Conservation (phyloP, 2,329 filamentous ascomycete genomes). For the Hypoxylon sp. region DNA sequence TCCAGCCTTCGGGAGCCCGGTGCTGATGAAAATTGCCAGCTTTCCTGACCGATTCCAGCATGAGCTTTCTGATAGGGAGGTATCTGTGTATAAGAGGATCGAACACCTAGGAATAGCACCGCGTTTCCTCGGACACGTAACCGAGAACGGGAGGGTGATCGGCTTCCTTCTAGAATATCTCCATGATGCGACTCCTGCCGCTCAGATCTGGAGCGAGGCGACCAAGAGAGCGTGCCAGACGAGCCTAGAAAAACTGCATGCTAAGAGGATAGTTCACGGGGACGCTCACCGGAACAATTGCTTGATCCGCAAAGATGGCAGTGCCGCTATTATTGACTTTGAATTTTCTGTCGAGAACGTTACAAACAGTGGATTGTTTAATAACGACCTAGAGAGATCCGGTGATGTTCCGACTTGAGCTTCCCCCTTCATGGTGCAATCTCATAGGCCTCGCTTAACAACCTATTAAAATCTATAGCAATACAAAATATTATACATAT, state of each 20-base stretch:
- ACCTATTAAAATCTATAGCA: too few species aligned
- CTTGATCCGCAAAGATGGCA: slow-evolving; percentile 2
- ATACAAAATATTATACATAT: too few species aligned
- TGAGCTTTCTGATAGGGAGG: not conserved
- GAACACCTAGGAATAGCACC: not conserved
- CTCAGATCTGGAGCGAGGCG: not conserved
- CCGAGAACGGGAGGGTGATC: slow-evolving; percentile 9
- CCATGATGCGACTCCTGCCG: not conserved
- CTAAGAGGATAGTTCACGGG: not conserved
- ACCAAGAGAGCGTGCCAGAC: not conserved
- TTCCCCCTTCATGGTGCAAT: too few species aligned
- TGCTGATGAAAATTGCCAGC: slow-evolving; percentile 11
- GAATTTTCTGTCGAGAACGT: not conserved
- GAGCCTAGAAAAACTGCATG: not conserved
- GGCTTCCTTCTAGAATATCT: slow-evolving; percentile 12
- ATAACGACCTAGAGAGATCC: not conserved
- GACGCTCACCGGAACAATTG: slow-evolving; percentile 10
- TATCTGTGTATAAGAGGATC: not conserved
- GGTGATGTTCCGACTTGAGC: too few species aligned
- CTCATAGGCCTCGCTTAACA: too few species aligned
- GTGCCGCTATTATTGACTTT: not conserved
- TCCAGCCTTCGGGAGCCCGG: not conserved
- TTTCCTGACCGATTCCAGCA: not conserved
- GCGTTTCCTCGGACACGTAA: slow-evolving; percentile 15
- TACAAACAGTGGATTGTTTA: not conserved